Evolutionary conservation across 164 flowering plant species (phyloP), one percentile per base, ranked within the genome.

Genomic region (Magnolia kwangsiensis): DNA sequence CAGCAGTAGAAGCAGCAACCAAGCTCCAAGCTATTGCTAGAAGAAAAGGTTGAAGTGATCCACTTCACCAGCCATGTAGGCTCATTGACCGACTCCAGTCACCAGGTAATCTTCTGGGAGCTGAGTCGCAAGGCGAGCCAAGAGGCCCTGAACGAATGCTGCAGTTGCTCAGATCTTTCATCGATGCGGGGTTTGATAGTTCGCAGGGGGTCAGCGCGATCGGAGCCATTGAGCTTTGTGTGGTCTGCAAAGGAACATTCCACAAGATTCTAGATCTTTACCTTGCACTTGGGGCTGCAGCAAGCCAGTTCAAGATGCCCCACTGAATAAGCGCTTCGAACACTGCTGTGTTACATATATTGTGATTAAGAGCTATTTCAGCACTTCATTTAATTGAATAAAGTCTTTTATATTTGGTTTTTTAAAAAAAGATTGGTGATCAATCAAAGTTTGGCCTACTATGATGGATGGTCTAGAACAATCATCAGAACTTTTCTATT

Each of bases 291-390:
- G 99, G 99, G 2, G 83, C 83, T 19, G 90, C 93, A 9, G 86
- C 85, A 1, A 94, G 92, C 83, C 99, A 96, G 86, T 96, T 87
- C 80, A 96, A 93, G 76, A 89, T 90, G 0, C 99, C 99, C 0
- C 72, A 98, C 51, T 92, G 88, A 72, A 89, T 95, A 0, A 89
- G 91, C 1, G 70, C 85, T 0, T 67, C 69, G 0, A 90, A 95
- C 81, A 79, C 63, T 14, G n/a, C 16, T 0, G 90, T 95, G 27
- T 74, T 92, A 76, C 86, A 89, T 59, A 93, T 95, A 93, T 88
- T 85, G 94, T 87, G 29, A 88, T 64, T 13, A 85, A 83, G 79
- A 85, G 77, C 80, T 91, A 79, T 72, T 84, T 86, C 58, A 95
- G 98, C 74, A 87, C 93, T 84, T 92, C 95, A 14, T 94, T 78